Evolutionary conservation across 1,284 basidiomycete species (phyloP), one percentile per base, ranked within the genome.

Genomic region (Testicularia cyperi): DNA sequence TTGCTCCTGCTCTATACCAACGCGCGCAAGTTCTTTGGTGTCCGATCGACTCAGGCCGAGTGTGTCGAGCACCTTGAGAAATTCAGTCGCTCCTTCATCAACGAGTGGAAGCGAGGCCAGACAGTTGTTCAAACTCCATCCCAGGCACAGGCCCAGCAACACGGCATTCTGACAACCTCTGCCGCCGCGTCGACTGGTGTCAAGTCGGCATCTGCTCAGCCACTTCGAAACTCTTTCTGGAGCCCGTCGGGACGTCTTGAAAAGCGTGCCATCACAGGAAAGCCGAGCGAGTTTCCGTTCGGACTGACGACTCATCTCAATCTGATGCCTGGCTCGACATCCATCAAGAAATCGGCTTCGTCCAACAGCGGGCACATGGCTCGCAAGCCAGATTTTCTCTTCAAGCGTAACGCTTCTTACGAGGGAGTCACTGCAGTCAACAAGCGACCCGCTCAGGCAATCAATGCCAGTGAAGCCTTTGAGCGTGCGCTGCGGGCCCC

Each of bases 31-130:
- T 53, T 58, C 44, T 56, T 51, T 22, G 61, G 61, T 8, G 23
- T 46, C 13, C 44, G 49, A 2, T 64, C 61, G n/a, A 45, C 55
- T 6, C 49, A 64, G 30, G 61, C 54, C 1, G 55, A 54, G 15
- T 58, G 61, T 21, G 55, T 54, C 19, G 61, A 64, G 36, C 49
- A 53, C 27, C 39, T 64, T 6, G 55, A 64, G 5, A 58, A 49
- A 38, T 64, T 64, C 30, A 58, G 54, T 40, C 26, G 36, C 14
- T 46, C 43, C 0, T 57, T 58, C 24, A n/a, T 64, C 16, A 48
- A 55, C 40, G 58, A 62, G 24, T 62, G 52, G 52, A 56, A 62
- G 36, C 57, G 57, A 2, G 44, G 40, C 6, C 44, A 48, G 6
- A 47, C 20, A 3, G 21, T 26, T 10, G 5, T 15, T 18, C 40